Conservation (phyloP, 2,329 filamentous ascomycete species). For the Rhinocladiella similis region DNA sequence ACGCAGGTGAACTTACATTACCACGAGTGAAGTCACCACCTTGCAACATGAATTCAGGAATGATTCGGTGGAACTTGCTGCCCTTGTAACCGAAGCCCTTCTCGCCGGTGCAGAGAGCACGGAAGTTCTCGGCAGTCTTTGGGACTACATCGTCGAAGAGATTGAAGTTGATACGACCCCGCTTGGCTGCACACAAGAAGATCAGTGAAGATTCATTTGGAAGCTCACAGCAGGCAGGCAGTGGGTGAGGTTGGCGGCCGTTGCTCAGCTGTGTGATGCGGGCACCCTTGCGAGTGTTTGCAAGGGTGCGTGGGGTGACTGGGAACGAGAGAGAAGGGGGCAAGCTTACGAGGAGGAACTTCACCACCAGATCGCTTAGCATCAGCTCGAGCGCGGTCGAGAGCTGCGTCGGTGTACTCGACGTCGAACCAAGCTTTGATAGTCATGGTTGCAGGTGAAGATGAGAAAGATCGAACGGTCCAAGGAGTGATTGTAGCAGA, state of each 20-base stretch:
- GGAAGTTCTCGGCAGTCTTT: conserved; percentile 74
- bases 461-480: conserved; percentile 24
- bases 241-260: neutral
- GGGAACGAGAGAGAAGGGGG: conserved; percentile 12
- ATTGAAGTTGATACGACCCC: conserved; percentile 81
- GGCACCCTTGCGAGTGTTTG: neutral
- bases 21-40: conserved; percentile 67
- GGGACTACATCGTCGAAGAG: conserved; percentile 85
- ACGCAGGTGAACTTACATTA: conserved; percentile 69
- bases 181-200: conserved; percentile 57
- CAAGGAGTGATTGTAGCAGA: conserved; percentile 8
- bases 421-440: conserved; percentile 76
- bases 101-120: conserved; percentile 65
- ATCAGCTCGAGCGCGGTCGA: conserved; percentile 60
- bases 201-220: conserved; percentile 23
- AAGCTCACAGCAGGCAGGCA: conserved; percentile 2
- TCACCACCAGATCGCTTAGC: conserved; percentile 16
- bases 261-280: neutral
- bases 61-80: conserved; percentile 68
- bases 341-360: conserved; percentile 21
- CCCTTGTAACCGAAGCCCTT: conserved; percentile 68
- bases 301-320: neutral
- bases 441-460: conserved; percentile 70
- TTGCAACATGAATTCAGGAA: conserved; percentile 71
- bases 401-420: conserved; percentile 60